Percentiles rank a stretch among this genome's conserved stretches.
Conservation (phyloP, 2,329 filamentous ascomycete species). For the Xenoacremonium recifei region DNA sequence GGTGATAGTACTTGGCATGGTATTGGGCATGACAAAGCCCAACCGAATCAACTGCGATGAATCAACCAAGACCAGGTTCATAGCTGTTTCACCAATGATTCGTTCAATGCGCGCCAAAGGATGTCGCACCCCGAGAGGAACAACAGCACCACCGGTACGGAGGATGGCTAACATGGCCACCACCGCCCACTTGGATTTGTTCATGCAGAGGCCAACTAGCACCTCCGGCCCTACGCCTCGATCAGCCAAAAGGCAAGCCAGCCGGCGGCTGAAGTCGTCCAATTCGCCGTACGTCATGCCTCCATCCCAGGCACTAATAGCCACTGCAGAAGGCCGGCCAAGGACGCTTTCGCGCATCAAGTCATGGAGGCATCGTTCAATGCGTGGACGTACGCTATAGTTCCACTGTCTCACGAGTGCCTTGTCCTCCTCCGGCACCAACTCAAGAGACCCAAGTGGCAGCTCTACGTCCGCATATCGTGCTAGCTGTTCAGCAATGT, state of each 20-base stretch:
- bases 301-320: constrained; percentile 45
- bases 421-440: not conserved
- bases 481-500: constrained; percentile 3
- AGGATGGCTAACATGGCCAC: constrained; percentile 34
- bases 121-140: constrained; percentile 21
- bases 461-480: not conserved
- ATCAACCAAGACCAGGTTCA: not conserved
- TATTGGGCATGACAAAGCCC: too few relatives aligned
- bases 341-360: not conserved
- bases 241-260: constrained; percentile 36
- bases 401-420: not conserved
- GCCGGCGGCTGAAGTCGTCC: constrained; percentile 22
- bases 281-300: constrained; percentile 39
- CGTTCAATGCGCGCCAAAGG: not conserved
- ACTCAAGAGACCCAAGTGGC: not conserved
- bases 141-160: constrained; percentile 31
- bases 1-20: too few relatives aligned
- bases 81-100: not conserved
- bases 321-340: constrained; percentile 30
- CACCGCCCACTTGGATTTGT: constrained; percentile 35
- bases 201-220: constrained; percentile 33
- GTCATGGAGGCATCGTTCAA: not conserved
- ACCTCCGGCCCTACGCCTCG: constrained; percentile 22
- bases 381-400: not conserved
- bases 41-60: not conserved